These are phyloP conservation scores for Symbiodinium natans DNA, from an alignment of 73 alveolate species.

Conservation along the genomic window DNA sequence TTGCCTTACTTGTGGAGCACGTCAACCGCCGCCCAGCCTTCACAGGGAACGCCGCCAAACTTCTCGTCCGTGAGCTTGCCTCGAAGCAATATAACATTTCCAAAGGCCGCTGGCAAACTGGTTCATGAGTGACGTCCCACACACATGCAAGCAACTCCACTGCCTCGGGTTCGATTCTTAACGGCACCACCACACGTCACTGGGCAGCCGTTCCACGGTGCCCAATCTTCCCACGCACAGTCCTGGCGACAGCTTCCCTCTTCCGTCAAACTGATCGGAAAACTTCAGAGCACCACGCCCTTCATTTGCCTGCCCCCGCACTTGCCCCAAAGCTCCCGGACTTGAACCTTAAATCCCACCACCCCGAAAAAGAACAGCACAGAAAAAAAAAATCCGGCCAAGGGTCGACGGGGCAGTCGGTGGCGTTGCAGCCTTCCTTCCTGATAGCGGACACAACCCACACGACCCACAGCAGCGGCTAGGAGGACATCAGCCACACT, in stretches of 20 bases:
- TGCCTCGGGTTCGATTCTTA: conserved; percentile 25
- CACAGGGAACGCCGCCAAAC: conserved; percentile 54
- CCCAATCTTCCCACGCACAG: conserved; percentile 48
- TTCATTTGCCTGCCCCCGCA: no score
- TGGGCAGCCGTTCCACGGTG: conserved; percentile 59
- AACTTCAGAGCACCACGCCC: background rate
- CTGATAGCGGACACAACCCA: background rate
- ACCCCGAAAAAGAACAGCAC: no score
- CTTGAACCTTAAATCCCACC: no score
- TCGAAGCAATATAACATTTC: no score
- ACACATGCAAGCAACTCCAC: background rate
- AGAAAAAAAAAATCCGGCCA: background rate
- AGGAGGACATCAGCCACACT: no score
- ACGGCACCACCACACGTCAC: conserved; percentile 53
- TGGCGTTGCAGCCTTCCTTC: conserved; percentile 49
- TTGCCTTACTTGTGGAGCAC: no score
- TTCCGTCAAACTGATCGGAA: background rate
- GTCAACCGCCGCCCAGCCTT: background rate
- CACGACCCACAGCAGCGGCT: no score
- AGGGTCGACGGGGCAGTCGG: conserved; percentile 22
- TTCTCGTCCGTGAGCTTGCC: conserved; percentile 42
- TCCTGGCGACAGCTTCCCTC: no score
- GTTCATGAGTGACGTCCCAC: no score
- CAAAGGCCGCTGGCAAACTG: no score
- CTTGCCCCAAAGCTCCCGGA: no score